phyloP scores from a whole-genome alignment of 345 rosid genomes.

The Heritiera littoralis region DNA sequence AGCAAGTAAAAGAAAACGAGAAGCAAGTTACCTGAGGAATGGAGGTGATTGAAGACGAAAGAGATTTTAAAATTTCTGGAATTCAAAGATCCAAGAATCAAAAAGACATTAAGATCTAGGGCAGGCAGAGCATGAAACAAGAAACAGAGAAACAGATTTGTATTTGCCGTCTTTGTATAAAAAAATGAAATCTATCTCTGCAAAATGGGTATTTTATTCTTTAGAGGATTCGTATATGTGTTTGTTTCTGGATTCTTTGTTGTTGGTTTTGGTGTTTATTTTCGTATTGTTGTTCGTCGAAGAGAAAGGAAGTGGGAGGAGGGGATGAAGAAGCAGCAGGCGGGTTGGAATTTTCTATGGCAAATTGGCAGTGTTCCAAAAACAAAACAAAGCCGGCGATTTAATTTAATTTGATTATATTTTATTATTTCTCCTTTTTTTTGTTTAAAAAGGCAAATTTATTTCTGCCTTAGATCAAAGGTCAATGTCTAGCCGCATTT shows the following conservation, averaged over 20 bases:
- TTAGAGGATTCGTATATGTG: neutral
- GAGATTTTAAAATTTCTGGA: neutral
- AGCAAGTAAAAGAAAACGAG: neutral
- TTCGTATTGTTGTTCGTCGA: neutral
- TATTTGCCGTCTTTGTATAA: neutral
- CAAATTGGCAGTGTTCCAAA: conserved; percentile 3
- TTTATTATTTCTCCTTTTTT: neutral
- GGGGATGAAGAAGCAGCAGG: neutral
- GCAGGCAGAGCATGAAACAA: neutral
- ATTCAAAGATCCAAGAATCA: neutral
- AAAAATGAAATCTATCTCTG: neutral
- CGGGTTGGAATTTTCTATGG: neutral
- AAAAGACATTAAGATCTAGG: conserved; percentile 17
- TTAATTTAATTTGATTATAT: neutral
- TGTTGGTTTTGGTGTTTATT: neutral
- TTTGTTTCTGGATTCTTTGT: neutral
- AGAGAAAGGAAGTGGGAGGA: neutral
- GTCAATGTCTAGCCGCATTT: neutral
- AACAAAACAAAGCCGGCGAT: conserved; percentile 12
- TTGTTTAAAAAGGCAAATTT: neutral
- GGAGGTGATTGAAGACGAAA: neutral
- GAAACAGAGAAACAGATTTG: neutral
- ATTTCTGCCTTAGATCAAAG: neutral
- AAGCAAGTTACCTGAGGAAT: conserved; percentile 5
- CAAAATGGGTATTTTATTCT: neutral